Evolutionary conservation across 2,329 filamentous ascomycete species (phyloP), one percentile per base, ranked within the genome.

Genomic region (Aspergillus sergii): DNA sequence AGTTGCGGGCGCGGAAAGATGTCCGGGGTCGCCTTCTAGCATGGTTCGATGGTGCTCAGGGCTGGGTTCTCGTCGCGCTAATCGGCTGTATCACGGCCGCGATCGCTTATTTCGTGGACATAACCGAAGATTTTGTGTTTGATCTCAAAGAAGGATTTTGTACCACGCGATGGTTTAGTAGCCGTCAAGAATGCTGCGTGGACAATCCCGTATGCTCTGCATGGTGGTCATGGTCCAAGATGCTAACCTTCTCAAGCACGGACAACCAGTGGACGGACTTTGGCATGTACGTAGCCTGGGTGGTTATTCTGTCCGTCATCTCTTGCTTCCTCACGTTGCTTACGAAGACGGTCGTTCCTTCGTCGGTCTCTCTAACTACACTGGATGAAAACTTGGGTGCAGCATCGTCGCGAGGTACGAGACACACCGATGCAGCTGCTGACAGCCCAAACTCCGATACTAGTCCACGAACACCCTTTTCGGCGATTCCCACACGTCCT

Each of bases 311-410:
- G 32, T 85, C 95, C 3, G 79, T 87, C 64, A 74, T 89, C 6
- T 89, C 94, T 2, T 98, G 94, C 73, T 81, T 91, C 57, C 80
- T 98, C 63, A 96, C 94, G 0, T 80, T 98, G 51, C 89, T 88
- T 34, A 97, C 95, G n/a, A 96, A 96, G 79, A 98, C 94, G 0
- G 90, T 95, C 8, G 92, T 98, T 1, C 94, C 94, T 0, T 97
- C 94, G 1, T 89, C 92, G 1, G 91, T 96, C 68, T 91, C 91
- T 0, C 86, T 98, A 63, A 88, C 92, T 0, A 98, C 94, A 0
- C 83, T 98, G 21, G 95, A 98, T 76, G 95, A 98, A 78, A 96
- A 99, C 69, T 84, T 99, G 1, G 94, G 86, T 1, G 94, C 94
- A 10, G 85, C 88, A 30, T 73, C 76, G 43, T 73, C 77, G 21